phyloP scores from a whole-genome alignment of 176 grass and related monocot species.

The Themeda triandra region DNA sequence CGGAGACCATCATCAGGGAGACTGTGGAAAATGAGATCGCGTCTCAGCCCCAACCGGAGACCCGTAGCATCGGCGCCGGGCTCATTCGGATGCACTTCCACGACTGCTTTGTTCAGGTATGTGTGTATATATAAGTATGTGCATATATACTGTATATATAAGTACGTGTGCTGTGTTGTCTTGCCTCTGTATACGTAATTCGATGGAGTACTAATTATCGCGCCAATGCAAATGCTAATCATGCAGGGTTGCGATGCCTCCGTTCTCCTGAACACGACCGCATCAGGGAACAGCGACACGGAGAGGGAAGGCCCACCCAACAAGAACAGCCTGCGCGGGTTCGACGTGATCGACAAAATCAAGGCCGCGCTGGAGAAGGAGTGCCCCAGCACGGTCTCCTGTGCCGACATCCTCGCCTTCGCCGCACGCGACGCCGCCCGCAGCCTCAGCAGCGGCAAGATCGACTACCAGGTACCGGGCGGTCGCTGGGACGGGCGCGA shows the following conservation, averaged over 20 bases:
- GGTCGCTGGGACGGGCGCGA: neutral
- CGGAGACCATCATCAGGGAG: neutral
- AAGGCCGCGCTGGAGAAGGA: accelerated
- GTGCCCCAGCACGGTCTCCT: neutral
- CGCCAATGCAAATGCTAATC: too few species aligned
- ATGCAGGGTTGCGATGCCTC: neutral
- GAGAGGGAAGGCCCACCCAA: neutral
- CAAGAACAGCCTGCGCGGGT: neutral
- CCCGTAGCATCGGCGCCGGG: neutral
- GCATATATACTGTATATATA: too few species aligned
- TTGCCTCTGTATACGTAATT: too few species aligned
- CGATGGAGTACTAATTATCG: too few species aligned
- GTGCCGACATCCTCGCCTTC: conserved; percentile 2
- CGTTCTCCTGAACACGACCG: neutral
- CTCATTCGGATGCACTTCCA: conserved; percentile 21
- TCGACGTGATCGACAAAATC: neutral
- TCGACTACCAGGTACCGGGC: accelerated
- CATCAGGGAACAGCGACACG: neutral
- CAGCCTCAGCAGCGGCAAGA: neutral
- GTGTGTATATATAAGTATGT: too few species aligned
- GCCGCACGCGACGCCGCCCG: neutral
- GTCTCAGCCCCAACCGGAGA: neutral
- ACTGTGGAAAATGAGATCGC: neutral
- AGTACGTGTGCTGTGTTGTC: too few species aligned
- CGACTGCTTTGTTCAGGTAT: neutral